A percentile compares a stretch with the other conserved stretches of the same genome.
Evolutionary conservation across 257 asterid species (phyloP).

Genomic region (Lavandula angustifolia): DNA sequence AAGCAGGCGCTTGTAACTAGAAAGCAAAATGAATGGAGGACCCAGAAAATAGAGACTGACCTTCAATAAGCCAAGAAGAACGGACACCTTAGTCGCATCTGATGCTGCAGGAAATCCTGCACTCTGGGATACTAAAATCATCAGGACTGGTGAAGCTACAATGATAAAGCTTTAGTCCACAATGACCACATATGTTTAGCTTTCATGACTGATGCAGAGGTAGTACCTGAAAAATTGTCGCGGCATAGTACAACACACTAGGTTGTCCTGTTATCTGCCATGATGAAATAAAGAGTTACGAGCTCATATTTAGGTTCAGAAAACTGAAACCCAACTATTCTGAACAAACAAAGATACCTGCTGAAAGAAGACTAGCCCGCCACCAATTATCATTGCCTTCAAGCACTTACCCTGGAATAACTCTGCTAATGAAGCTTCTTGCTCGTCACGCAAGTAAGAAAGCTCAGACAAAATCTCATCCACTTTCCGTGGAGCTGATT

Average conservation of each 20-base stretch:
- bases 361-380: conserved; percentile 87
- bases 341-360: conserved; percentile 56
- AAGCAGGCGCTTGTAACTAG: neutral
- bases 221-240: conserved; percentile 84
- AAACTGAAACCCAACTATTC: conserved; percentile 14
- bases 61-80: conserved; percentile 82
- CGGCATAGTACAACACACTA: conserved; percentile 94
- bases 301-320: conserved; percentile 27
- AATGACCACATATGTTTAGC: conserved; percentile 14
- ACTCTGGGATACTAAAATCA: conserved; percentile 47
- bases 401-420: conserved; percentile 89
- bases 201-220: conserved; percentile 23
- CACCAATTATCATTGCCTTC: conserved; percentile 91
- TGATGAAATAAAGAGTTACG: conserved; percentile 31
- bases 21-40: conserved; percentile 16
- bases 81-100: conserved; percentile 91
- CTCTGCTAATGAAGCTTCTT: conserved; percentile 71
- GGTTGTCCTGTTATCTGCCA: conserved; percentile 98
- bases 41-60: conserved; percentile 41
- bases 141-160: conserved; percentile 31
- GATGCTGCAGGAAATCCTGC: conserved; percentile 99
- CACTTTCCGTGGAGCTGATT: conserved; percentile 65
- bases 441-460: conserved; percentile 71
- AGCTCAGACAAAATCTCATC: conserved; percentile 91
- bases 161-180: neutral